A percentile compares a stretch with the other conserved stretches of the same genome.
These are phyloP conservation scores for Aspergillus caelatus DNA, from an alignment of 2,329 filamentous ascomycete species.

Conservation along the genomic window DNA sequence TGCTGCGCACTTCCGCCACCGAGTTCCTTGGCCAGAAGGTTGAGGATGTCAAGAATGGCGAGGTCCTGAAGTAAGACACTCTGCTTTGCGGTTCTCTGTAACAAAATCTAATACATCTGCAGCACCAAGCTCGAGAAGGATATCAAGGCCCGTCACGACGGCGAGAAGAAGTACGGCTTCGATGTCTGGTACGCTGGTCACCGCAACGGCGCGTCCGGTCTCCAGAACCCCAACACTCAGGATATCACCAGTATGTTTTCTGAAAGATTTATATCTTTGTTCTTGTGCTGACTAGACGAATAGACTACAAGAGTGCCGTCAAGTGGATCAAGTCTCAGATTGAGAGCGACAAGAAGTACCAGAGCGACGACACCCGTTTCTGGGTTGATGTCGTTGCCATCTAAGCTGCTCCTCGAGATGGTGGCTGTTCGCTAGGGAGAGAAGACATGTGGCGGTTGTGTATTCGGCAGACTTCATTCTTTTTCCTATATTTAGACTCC, in stretches of 20 bases:
- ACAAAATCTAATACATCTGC: neutral
- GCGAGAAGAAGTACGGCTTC: constrained; percentile 20
- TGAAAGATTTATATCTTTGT: no score
- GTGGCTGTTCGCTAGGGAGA: neutral
- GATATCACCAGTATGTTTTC: constrained; percentile 6
- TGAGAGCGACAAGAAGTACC: constrained; percentile 22
- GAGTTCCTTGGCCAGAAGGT: constrained; percentile 25
- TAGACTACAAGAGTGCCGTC: constrained; percentile 29
- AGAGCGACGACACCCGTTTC: constrained; percentile 32
- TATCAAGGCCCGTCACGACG: constrained; percentile 18
- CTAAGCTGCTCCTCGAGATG: constrained; percentile 7
- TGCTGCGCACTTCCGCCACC: constrained; percentile 30
- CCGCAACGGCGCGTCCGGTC: constrained; percentile 23
- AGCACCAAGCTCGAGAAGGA: constrained; percentile 23
- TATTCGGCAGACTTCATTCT: neutral
- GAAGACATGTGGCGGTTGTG: neutral
- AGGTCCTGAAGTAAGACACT: constrained; percentile 28
- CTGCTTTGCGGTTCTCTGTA: neutral
- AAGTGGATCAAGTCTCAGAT: constrained; percentile 33
- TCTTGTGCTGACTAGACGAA: neutral
- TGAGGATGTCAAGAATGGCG: constrained; percentile 29
- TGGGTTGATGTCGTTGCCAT: constrained; percentile 29
- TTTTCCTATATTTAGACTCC: neutral
- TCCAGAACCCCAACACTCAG: constrained; percentile 24
- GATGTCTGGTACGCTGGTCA: constrained; percentile 29